These are phyloP conservation scores for Pouteria glomerata DNA, from an alignment of 148 eudicot genomes.

Conservation along the genomic window DNA sequence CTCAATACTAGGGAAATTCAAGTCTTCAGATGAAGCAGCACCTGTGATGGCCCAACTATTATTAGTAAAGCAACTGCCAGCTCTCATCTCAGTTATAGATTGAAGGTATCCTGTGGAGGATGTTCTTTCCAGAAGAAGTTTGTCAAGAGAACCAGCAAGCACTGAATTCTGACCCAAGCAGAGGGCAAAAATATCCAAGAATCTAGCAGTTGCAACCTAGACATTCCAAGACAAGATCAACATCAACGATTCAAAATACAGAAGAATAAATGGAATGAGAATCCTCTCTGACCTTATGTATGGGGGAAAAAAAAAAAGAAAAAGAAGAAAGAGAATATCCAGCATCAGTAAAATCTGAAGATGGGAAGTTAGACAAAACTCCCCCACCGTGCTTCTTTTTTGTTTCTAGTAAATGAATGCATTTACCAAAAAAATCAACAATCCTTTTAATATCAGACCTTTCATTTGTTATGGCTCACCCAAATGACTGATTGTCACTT, in stretches of 20 bases:
- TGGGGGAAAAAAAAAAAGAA: not conserved
- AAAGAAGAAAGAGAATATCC: not conserved
- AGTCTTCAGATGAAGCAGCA: conserved; percentile 30
- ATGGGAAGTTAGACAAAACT: not conserved
- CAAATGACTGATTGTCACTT: not conserved
- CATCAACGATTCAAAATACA: not conserved
- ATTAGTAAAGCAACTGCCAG: conserved; percentile 21
- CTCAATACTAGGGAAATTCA: conserved; percentile 15
- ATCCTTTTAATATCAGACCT: not conserved
- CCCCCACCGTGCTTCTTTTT: not conserved
- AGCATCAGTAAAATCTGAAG: not conserved
- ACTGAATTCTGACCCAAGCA: conserved; percentile 90
- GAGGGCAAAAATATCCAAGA: conserved; percentile 69
- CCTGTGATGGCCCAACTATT: conserved; percentile 17
- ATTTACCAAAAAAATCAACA: not conserved
- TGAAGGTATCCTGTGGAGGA: conserved; percentile 69
- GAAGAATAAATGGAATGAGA: not conserved
- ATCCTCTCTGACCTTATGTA: not conserved
- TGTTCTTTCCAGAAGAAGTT: conserved; percentile 46
- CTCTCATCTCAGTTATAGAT: conserved; percentile 73
- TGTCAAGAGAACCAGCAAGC: conserved; percentile 79
- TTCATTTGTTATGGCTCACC: not conserved
- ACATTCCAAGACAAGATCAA: conserved; percentile 15
- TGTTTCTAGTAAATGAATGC: not conserved
- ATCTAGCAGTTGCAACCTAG: conserved; percentile 67